Evolutionary conservation across 1,139 yeast species (phyloP).

Genomic region (Suhomyces ambrosiae): DNA sequence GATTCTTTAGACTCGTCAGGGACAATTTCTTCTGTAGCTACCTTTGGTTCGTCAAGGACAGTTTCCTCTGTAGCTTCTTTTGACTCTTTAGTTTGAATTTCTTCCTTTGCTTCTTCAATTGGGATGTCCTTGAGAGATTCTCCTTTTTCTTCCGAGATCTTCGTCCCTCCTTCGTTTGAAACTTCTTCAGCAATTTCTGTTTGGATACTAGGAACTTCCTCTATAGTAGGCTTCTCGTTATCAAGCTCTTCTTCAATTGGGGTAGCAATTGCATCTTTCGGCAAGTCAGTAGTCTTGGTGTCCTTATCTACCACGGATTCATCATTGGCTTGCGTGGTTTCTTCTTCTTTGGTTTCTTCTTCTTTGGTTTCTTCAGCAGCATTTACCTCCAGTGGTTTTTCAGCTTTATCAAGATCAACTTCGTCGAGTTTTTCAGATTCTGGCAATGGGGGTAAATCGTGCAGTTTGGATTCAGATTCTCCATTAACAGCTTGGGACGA

Average conservation of each 20-base stretch:
- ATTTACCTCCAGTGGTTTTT: too few species aligned
- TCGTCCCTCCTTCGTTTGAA: too few species aligned
- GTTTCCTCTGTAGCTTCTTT: not conserved
- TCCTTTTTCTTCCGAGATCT: not conserved
- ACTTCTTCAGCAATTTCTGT: constrained; percentile 5
- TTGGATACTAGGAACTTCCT: not conserved
- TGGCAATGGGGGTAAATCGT: constrained; percentile 9
- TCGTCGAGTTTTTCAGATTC: constrained; percentile 6
- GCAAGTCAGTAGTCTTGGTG: not conserved
- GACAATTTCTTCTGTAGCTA: not conserved
- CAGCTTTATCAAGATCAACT: constrained; percentile 1
- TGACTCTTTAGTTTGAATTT: not conserved
- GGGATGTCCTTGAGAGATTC: not conserved
- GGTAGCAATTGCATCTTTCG: not conserved
- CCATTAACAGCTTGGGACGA: not conserved
- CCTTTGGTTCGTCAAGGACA: not conserved
- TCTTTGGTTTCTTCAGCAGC: too few species aligned
- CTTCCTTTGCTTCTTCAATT: not conserved
- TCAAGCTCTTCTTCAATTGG: not conserved
- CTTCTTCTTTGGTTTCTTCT: too few species aligned
- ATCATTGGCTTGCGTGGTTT: too few species aligned
- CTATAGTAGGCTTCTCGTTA: not conserved
- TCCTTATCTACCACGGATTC: too few species aligned
- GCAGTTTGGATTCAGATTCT: not conserved
- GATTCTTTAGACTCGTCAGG: too few species aligned